phyloP scores from a whole-genome alignment of 371 early-diverging fungal species.

The Umbelopsis sp. region DNA sequence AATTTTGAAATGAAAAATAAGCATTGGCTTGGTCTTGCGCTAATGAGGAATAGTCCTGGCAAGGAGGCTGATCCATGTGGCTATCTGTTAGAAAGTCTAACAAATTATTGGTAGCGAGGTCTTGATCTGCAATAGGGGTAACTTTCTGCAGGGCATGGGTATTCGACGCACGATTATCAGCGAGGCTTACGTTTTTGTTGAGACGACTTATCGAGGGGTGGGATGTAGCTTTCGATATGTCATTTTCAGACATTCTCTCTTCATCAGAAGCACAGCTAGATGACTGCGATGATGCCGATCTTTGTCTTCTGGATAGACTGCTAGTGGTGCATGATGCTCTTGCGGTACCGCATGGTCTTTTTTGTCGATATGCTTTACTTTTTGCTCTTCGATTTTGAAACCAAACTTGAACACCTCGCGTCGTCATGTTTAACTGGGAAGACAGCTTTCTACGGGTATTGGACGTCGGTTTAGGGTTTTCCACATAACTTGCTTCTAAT shows the following conservation, averaged over 20 bases:
- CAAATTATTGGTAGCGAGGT: not conserved
- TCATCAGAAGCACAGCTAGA: not conserved
- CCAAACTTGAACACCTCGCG: conserved; percentile 93
- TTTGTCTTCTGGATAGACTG: not conserved
- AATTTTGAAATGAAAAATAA: not conserved
- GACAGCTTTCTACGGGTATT: conserved; percentile 75
- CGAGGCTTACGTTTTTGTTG: too few relatives aligned
- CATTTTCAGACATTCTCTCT: not conserved
- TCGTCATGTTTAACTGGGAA: conserved; percentile 78
- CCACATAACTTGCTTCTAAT: conserved; percentile 54
- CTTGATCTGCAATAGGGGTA: not conserved
- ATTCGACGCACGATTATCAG: not conserved
- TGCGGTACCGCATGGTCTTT: not conserved
- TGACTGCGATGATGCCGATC: not conserved
- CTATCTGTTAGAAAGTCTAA: not conserved
- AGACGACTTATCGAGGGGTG: not conserved
- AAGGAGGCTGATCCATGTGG: not conserved
- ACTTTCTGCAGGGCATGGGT: not conserved
- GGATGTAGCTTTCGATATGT: not conserved
- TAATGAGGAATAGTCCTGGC: not conserved
- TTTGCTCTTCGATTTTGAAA: conserved; percentile 95
- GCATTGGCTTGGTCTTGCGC: not conserved
- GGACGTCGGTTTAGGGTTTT: conserved; percentile 71
- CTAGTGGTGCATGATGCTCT: not conserved
- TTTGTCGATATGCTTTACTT: conserved; percentile 32